These are phyloP conservation scores for Pseudocercospora macadamiae DNA, from an alignment of 2,329 filamentous ascomycete species.

Conservation along the genomic window DNA sequence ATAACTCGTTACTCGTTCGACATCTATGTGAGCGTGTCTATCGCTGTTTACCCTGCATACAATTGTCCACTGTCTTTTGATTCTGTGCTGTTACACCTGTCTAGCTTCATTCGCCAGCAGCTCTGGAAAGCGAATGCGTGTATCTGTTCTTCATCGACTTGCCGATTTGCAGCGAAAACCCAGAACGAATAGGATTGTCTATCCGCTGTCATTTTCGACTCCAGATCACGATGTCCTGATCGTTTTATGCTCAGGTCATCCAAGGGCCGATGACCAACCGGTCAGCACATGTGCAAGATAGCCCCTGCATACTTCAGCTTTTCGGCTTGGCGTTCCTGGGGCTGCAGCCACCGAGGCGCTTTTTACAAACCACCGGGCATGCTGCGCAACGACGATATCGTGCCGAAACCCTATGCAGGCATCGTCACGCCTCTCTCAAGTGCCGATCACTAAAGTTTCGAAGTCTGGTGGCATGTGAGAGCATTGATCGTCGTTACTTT, in stretches of 20 bases:
- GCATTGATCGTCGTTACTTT: too few species aligned
- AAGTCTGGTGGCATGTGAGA: neutral
- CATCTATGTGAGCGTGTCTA: neutral
- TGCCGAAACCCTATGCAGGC: neutral
- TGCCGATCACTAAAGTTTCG: neutral
- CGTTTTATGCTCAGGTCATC: too few species aligned
- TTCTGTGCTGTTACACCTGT: neutral
- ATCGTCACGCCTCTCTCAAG: neutral
- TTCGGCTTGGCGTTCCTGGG: neutral
- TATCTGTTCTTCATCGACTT: too few species aligned
- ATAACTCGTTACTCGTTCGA: neutral
- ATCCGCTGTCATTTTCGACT: too few species aligned
- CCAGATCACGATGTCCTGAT: too few species aligned
- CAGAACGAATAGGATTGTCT: too few species aligned
- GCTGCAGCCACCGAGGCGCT: too few species aligned
- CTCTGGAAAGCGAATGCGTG: too few species aligned
- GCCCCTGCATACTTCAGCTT: neutral
- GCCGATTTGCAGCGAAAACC: too few species aligned
- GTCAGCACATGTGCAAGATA: neutral
- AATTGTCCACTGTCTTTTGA: neutral
- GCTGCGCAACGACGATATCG: too few species aligned
- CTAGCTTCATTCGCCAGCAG: neutral
- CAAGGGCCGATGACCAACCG: neutral
- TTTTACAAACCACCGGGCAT: too few species aligned
- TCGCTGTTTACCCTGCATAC: neutral